phyloP scores from a whole-genome alignment of 495 filamentous ascomycete species.

The Venustampulla echinocandica region DNA sequence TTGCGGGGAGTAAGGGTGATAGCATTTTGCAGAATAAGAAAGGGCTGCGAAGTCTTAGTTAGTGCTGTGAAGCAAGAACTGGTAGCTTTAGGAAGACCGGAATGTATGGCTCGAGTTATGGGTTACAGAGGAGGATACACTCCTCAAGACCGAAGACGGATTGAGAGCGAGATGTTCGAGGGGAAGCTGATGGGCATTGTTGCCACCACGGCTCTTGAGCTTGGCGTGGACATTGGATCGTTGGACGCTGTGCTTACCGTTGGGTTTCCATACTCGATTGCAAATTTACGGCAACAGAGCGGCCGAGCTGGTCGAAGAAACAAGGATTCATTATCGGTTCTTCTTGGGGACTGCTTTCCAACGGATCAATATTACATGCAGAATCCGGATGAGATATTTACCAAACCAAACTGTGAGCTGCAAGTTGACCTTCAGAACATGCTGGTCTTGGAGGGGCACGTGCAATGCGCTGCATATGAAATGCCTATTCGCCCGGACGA shows the following conservation, averaged over 20 bases:
- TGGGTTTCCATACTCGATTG: conserved; percentile 91
- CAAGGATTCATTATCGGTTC: conserved; percentile 83
- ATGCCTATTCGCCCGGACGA: conserved; percentile 76
- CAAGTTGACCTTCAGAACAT: conserved; percentile 88
- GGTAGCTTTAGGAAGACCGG: conserved; percentile 56
- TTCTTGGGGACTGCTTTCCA: conserved; percentile 87
- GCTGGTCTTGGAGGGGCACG: conserved; percentile 83
- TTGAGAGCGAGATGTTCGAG: conserved; percentile 96
- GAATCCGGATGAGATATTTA: conserved; percentile 95
- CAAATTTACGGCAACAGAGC: conserved; percentile 90
- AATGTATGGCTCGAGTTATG: conserved; percentile 77
- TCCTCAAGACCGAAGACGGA: conserved; percentile 79
- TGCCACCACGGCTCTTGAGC: conserved; percentile 84
- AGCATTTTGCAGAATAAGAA: conserved; percentile 81
- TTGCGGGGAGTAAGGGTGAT: conserved; percentile 88
- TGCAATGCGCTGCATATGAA: conserved; percentile 93
- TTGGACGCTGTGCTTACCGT: conserved; percentile 91
- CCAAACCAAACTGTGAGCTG: conserved; percentile 76
- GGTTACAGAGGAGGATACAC: conserved; percentile 95
- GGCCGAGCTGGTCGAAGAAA: conserved; percentile 88
- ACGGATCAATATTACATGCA: conserved; percentile 96
- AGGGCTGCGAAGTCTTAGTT: conserved; percentile 79
- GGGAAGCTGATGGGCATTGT: conserved; percentile 89
- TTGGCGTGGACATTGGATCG: conserved; percentile 93
- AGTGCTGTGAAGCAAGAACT: conserved; percentile 74